Base-by-base conservation (phyloP, 352 stramenopile species). In the Pythium apleroticum region DNA sequence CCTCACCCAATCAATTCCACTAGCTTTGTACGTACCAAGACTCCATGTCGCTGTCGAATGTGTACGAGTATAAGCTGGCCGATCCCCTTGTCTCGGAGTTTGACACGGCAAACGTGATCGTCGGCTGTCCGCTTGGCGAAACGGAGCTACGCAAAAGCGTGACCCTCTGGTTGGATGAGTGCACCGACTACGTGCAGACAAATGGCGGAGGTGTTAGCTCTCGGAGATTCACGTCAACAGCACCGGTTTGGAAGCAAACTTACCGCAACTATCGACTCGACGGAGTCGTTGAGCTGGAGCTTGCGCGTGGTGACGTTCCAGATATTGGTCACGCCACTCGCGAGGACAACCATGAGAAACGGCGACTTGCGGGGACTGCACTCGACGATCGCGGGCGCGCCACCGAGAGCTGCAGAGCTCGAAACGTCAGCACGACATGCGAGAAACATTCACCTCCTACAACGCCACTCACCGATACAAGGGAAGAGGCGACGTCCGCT, bases 61-160 rank as follows among this genome's bases (percentile, higher is more conserved):
- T 90, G 71, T 89, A 96, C 37, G 86, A 93, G 28, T 92, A 63
- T 43, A 96, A 60, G 20, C 72, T 88, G 5, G 84, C 89, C 1
- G 62, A 77, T 37, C 68, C 63, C 52, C 78, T 88, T 20, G 58
- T 71, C 50, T 89, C 74, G 9, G 71, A 48, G 33, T 78, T 86
- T 4, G 81, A 80, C 49, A 91, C 75, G 19, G 84, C 86, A 61
- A 96, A 88, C n/a, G 88, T 94, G 35, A 96, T 69, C n/a, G 93
- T 84, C 3, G 88, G 85, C 52, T 90, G 78, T 7, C 88, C 88
- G 17, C 75, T 86, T 2, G 72, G 63, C 27, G 84, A 93, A 27
- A 96, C 73, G 54, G 86, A 76, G 57, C 81, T 90, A 17, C 85
- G 76, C 61, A 95, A 68, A 14, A 95, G 68, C 10, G 87, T 94